These are phyloP conservation scores for Seiridium cupressi DNA, from an alignment of 2,329 filamentous ascomycete species.

Conservation along the genomic window DNA sequence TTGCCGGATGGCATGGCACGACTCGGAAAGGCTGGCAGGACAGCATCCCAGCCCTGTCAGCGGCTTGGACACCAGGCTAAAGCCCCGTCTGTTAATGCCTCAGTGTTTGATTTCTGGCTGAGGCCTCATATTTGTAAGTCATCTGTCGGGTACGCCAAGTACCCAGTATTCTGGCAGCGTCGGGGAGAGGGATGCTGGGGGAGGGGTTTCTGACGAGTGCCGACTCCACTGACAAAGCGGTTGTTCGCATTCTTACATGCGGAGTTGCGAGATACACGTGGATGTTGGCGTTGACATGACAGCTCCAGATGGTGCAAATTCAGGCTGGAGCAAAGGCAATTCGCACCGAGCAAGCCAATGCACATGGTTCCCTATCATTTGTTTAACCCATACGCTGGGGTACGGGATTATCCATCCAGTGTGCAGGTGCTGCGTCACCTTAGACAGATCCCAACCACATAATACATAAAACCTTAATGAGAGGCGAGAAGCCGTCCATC, in stretches of 20 bases:
- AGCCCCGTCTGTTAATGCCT: background rate
- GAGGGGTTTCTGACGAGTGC: background rate
- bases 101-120: background rate
- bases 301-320: no score
- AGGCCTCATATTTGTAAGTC: background rate
- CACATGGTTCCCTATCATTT: background rate
- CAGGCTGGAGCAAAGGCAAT: background rate
- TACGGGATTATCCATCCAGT: no score
- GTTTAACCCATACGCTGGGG: no score
- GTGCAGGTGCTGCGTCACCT: slow-evolving; percentile 5
- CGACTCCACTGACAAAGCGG: background rate
- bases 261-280: background rate
- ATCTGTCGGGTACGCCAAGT: no score
- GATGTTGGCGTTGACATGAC: background rate
- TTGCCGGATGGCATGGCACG: background rate
- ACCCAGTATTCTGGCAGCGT: no score
- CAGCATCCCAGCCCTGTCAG: background rate
- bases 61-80: background rate
- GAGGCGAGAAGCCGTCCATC: background rate
- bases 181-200: no score
- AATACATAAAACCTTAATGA: slow-evolving; percentile 1
- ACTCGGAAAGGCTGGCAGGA: background rate
- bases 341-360: background rate
- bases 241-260: background rate
- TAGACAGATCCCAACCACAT: background rate